Conservation (phyloP, 139 green algal genomes). For the Mesostigma viride region DNA sequence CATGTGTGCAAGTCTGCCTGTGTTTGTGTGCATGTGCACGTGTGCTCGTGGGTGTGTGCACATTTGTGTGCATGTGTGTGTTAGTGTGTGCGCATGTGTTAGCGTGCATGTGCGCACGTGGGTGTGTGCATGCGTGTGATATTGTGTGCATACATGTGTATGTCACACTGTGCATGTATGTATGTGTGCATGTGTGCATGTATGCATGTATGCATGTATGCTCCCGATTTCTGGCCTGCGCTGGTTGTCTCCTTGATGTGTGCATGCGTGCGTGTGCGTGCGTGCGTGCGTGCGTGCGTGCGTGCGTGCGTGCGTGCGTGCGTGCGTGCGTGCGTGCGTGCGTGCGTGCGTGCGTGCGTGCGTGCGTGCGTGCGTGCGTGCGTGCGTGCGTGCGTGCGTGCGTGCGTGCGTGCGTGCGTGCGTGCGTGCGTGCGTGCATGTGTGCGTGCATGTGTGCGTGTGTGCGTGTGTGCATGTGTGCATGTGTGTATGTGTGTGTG, state of each 20-base stretch:
- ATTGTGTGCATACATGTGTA: not conserved
- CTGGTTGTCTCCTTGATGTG: not conserved
- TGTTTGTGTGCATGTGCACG: too few species aligned
- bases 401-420: slow-evolving; percentile 3
- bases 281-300: not conserved
- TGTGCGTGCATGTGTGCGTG: not conserved
- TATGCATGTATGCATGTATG: too few species aligned
- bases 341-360: not conserved
- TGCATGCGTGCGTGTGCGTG: not conserved
- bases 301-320: not conserved
- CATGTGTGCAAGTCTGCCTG: too few species aligned
- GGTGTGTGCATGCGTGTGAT: too few species aligned
- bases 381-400: slow-evolving; percentile 9
- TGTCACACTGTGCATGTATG: not conserved
- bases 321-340: not conserved
- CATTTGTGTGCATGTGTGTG: too few species aligned
- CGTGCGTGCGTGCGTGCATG: not conserved
- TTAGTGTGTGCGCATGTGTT: too few species aligned
- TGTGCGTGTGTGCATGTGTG: not conserved
- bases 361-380: slow-evolving; percentile 9
- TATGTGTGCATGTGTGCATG: slow-evolving; percentile 1
- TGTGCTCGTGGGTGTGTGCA: not conserved
- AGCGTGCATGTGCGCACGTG: too few species aligned
- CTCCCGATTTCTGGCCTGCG: not conserved
- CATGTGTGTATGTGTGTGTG: too few species aligned